A percentile compares a stretch with the other conserved stretches of the same genome.
Evolutionary conservation across 208 protist genomes (phyloP).

Genomic region (Leishmania amazonensis): DNA sequence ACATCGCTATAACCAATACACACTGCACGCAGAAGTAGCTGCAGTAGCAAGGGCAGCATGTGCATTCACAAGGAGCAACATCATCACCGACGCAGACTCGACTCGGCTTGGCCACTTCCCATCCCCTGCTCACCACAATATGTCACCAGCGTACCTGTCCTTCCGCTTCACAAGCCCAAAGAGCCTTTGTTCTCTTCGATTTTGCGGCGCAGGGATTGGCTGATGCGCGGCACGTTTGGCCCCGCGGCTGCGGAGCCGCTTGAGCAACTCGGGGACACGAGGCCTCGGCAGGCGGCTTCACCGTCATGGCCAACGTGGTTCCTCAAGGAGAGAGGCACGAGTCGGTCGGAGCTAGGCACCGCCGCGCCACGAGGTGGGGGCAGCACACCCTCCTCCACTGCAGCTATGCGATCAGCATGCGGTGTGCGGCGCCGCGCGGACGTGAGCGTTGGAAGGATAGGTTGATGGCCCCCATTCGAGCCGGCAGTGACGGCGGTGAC

Average conservation of each 20-base stretch:
- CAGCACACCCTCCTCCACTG: background rate
- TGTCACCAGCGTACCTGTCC: background rate
- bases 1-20: background rate
- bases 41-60: background rate
- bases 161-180: background rate
- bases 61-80: background rate
- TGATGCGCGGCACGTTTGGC: constrained; percentile 16
- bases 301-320: background rate
- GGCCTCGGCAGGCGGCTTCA: background rate
- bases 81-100: background rate
- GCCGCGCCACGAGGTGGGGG: background rate
- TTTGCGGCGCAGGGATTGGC: constrained; percentile 35
- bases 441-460: background rate
- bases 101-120: background rate
- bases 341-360: constrained; percentile 9
- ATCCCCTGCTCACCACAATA: background rate
- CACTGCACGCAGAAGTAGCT: background rate
- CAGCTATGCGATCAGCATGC: background rate
- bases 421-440: background rate
- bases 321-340: constrained; percentile 26
- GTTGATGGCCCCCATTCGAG: background rate
- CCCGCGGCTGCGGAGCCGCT: background rate
- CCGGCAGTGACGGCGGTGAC: background rate
- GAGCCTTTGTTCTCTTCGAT: constrained; percentile 35
- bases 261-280: background rate